A percentile compares a stretch with the other conserved stretches of the same genome.
These are phyloP conservation scores for Sarocladium brachiariae DNA, from an alignment of 2,329 filamentous ascomycete genomes.

Conservation along the genomic window DNA sequence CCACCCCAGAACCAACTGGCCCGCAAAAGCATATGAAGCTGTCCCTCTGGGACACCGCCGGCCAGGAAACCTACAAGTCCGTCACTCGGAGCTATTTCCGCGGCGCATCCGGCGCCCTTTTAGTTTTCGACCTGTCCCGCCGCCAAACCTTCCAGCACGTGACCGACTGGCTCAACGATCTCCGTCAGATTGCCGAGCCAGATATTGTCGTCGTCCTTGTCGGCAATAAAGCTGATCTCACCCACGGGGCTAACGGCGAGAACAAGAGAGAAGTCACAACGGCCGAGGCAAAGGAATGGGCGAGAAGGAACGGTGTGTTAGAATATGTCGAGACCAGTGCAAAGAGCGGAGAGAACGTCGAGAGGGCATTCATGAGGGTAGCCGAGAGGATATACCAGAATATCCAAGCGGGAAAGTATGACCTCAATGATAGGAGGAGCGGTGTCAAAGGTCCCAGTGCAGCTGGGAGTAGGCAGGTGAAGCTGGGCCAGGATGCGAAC, in stretches of 20 bases:
- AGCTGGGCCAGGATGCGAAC: constrained; percentile 32
- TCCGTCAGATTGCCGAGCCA: constrained; percentile 90
- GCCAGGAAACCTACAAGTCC: constrained; percentile 95
- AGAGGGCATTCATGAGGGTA: constrained; percentile 86
- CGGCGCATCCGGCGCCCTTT: constrained; percentile 62
- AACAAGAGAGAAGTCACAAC: constrained; percentile 73
- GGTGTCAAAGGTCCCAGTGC: constrained; percentile 74
- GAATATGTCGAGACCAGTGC: constrained; percentile 95
- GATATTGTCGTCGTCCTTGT: constrained; percentile 93
- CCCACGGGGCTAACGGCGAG: constrained; percentile 30
- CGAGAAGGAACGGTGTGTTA: constrained; percentile 73
- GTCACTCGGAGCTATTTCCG: constrained; percentile 93
- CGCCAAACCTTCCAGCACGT: constrained; percentile 80
- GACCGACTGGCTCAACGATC: constrained; percentile 88
- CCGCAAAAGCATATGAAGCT: constrained; percentile 82
- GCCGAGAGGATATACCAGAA: constrained; percentile 95
- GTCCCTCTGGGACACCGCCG: constrained; percentile 90
- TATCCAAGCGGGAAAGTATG: constrained; percentile 90
- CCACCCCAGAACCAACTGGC: constrained; percentile 23
- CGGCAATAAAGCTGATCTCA: constrained; percentile 89
- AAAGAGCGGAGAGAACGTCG: constrained; percentile 91
- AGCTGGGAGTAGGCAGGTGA: constrained; percentile 37
- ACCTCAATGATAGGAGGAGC: constrained; percentile 84
- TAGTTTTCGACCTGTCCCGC: constrained; percentile 92
- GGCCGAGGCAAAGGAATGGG: constrained; percentile 87